These are phyloP conservation scores for Coemansia sp. DNA, from an alignment of 371 early-diverging fungal genomes.

Conservation along the genomic window DNA sequence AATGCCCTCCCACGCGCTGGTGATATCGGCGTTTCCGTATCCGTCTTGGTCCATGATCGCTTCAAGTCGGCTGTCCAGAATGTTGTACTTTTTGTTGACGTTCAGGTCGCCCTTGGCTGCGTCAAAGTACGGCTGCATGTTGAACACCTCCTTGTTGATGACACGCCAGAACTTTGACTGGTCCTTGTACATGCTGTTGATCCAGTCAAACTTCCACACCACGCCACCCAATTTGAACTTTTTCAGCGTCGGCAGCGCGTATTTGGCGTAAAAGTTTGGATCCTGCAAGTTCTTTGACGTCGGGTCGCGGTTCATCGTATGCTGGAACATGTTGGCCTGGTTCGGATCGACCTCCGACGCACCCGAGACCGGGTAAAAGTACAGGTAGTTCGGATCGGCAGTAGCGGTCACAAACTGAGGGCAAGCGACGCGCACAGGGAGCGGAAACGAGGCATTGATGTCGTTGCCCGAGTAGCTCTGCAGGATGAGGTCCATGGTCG, in stretches of 20 bases:
- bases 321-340: slow-evolving; percentile 39
- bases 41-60: slow-evolving; percentile 33
- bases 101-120: slow-evolving; percentile 52
- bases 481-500: slow-evolving; percentile 49
- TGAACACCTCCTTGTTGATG: slow-evolving; percentile 62
- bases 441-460: slow-evolving; percentile 60
- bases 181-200: slow-evolving; percentile 56
- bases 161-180: slow-evolving; percentile 60
- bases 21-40: slow-evolving; percentile 42
- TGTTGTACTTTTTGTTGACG: slow-evolving; percentile 62
- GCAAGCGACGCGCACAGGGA: slow-evolving; percentile 57
- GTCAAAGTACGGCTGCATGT: slow-evolving; percentile 62
- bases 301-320: slow-evolving; percentile 32
- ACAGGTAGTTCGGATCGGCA: slow-evolving; percentile 44
- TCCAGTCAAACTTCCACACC: slow-evolving; percentile 59
- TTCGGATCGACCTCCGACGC: slow-evolving; percentile 21
- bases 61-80: slow-evolving; percentile 60
- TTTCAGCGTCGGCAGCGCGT: slow-evolving; percentile 53
- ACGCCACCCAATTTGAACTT: slow-evolving; percentile 56
- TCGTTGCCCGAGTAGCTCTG: slow-evolving; percentile 56
- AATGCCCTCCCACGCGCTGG: slow-evolving; percentile 41
- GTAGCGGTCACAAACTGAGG: slow-evolving; percentile 51
- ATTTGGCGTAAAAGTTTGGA: slow-evolving; percentile 48
- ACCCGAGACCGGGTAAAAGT: slow-evolving; percentile 68
- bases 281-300: slow-evolving; percentile 32